Base-by-base conservation (phyloP, 768 basidiomycete species). In the Lentinus tigrinus region DNA sequence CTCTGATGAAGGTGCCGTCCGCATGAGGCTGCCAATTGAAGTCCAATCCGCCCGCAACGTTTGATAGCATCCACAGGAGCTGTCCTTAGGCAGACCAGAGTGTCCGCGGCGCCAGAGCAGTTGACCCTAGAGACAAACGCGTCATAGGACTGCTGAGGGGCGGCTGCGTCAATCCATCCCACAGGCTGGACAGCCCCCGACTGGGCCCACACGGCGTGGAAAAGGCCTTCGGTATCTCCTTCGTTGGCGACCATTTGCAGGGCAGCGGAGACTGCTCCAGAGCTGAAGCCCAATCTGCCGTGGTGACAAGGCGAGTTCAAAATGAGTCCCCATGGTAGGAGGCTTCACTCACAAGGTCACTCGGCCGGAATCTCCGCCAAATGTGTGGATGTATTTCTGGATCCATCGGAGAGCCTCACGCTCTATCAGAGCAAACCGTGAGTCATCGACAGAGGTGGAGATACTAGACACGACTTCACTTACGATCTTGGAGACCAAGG, bases 1-100 rank as follows among this genome's bases (percentile, higher is more conserved):
- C n/a, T n/a, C n/a, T n/a, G n/a, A n/a, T n/a, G n/a, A n/a, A n/a
- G n/a, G n/a, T n/a, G 17, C 81, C 82, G 60, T 85, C 83, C 6
- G 74, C 69, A 3, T 80, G 72, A 36, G 82, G 82, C 2, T 75
- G 62, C 79, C 79, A 85, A 14, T n/a, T n/a, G n/a, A n/a, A n/a
- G n/a, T n/a, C n/a, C n/a, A n/a, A n/a, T n/a, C 58, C 3, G 40
- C 47, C 40, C 47, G 40, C 26, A 63, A 40, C 8, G 54, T 49
- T n/a, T n/a, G n/a, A n/a, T n/a, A n/a, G n/a, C n/a, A 6, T 47
- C 58, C n/a, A 28, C 56, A 17, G 62, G 59, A 8, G 53, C 62
- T 4, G 47, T 48, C 2, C 62, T 54, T 24, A 65, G 31, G 26
- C 64, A 65, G 11, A 47, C 46, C 16, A 63, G 46, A 8, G 56